These are phyloP conservation scores for Chlorella sp. DNA, from an alignment of 139 green algal genomes.

Conservation along the genomic window DNA sequence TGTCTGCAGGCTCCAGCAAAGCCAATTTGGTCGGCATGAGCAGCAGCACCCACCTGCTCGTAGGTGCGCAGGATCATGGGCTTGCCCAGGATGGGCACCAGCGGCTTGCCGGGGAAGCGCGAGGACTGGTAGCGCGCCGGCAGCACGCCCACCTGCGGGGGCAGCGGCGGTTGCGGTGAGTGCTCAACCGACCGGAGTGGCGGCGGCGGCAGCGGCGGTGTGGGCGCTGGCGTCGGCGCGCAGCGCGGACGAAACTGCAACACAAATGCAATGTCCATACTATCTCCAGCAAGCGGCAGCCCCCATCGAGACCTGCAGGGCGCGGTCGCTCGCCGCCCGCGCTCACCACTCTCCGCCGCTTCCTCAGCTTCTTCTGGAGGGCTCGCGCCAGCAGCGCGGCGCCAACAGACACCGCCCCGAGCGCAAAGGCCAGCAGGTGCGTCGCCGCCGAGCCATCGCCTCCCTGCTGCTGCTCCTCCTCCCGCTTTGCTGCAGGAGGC, in stretches of 20 bases:
- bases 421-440: slow-evolving; percentile 5
- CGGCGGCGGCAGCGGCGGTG: not conserved
- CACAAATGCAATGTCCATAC: too few species aligned
- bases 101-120: slow-evolving; percentile 76
- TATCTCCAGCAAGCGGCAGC: not conserved
- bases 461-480: not conserved
- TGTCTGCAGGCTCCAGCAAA: not conserved
- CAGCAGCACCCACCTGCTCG: slow-evolving; percentile 41
- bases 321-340: not conserved
- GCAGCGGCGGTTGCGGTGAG: not conserved
- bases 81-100: slow-evolving; percentile 68
- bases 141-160: slow-evolving; percentile 28
- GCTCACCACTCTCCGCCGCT: slow-evolving; percentile 13
- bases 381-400: not conserved
- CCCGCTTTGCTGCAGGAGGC: not conserved
- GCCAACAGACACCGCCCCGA: not conserved
- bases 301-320: not conserved
- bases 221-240: not conserved
- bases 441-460: not conserved
- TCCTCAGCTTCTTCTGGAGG: slow-evolving; percentile 10
- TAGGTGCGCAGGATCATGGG: slow-evolving; percentile 79
- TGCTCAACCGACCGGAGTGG: too few species aligned
- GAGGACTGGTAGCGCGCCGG: slow-evolving; percentile 68
- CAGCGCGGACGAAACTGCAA: not conserved
- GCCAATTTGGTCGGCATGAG: too few species aligned